phyloP scores from a whole-genome alignment of 1,284 basidiomycete species.

The Austroboletus novae-zelandiae region DNA sequence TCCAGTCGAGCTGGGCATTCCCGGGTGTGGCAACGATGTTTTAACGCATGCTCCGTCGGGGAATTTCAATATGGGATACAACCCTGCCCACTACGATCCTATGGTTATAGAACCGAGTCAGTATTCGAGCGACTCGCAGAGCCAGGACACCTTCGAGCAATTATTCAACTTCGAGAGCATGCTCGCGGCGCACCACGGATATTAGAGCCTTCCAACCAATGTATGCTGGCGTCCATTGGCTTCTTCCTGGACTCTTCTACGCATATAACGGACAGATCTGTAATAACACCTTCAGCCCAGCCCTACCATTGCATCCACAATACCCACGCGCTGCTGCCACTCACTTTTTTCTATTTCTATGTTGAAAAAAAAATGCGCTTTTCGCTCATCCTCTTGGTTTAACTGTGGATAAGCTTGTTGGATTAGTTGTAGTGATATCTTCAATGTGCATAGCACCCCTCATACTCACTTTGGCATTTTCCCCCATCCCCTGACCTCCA shows the following conservation, averaged over 20 bases:
- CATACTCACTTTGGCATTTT: slow-evolving; percentile 24
- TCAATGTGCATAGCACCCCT: slow-evolving; percentile 27
- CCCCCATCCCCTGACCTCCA: background rate
- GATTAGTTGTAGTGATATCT: slow-evolving; percentile 35
- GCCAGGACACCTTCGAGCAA: slow-evolving; percentile 31
- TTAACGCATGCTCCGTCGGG: slow-evolving; percentile 9
- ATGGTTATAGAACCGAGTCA: slow-evolving; percentile 26
- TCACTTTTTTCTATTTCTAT: slow-evolving; percentile 9
- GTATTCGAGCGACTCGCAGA: slow-evolving; percentile 28
- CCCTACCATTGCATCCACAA: slow-evolving; percentile 27
- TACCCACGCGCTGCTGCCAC: slow-evolving; percentile 31
- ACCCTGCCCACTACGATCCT: slow-evolving; percentile 23
- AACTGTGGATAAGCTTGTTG: slow-evolving; percentile 37
- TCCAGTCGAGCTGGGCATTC: slow-evolving; percentile 45
- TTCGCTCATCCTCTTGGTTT: slow-evolving; percentile 23
- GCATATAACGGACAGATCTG: slow-evolving; percentile 28
- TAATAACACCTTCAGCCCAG: slow-evolving; percentile 24
- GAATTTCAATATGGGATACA: slow-evolving; percentile 21
- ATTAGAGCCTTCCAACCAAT: slow-evolving; percentile 31
- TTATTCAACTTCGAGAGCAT: slow-evolving; percentile 34
- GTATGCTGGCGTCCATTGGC: slow-evolving; percentile 38
- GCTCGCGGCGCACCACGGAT: slow-evolving; percentile 32
- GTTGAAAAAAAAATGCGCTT: slow-evolving; percentile 17
- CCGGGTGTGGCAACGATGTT: slow-evolving; percentile 29
- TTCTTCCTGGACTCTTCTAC: slow-evolving; percentile 24